Evolutionary conservation across 2,329 filamentous ascomycete species (phyloP).

Genomic region (Neurospora sp.): DNA sequence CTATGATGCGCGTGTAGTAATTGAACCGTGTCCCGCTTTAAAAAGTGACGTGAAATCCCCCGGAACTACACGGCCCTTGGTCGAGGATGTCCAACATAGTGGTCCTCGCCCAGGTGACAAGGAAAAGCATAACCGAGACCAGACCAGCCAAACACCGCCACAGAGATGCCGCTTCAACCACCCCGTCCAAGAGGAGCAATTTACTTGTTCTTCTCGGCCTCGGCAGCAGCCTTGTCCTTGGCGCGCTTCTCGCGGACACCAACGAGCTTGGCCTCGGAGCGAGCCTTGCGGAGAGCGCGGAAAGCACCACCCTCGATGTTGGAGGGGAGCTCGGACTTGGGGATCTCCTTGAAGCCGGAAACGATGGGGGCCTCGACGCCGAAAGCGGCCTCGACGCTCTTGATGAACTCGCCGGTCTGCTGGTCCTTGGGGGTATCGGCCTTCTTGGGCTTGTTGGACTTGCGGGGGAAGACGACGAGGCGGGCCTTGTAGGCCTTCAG

Average conservation of each 20-base stretch:
- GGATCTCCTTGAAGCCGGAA: conserved; percentile 61
- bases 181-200: background rate
- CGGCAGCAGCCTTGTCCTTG: conserved; percentile 78
- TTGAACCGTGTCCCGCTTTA: conserved; percentile 16
- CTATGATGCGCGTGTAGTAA: conserved; percentile 21
- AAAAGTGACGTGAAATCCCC: conserved; percentile 9
- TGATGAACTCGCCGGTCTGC: conserved; percentile 61
- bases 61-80: conserved; percentile 17
- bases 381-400: conserved; percentile 44
- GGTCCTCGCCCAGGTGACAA: conserved; percentile 18
- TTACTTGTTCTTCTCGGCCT: conserved; percentile 79
- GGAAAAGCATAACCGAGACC: conserved; percentile 20
- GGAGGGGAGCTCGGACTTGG: conserved; percentile 71
- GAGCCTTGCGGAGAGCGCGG: conserved; percentile 72
- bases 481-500: conserved; percentile 96
- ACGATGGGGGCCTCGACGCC: conserved; percentile 49
- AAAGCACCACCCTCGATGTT: conserved; percentile 74
- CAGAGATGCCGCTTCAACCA: background rate
- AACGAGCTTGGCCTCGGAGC: conserved; percentile 70
- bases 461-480: conserved; percentile 96
- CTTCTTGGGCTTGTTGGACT: conserved; percentile 86
- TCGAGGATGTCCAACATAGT: conserved; percentile 10
- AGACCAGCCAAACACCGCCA: conserved; percentile 21
- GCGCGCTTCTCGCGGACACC: conserved; percentile 90
- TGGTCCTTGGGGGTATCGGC: conserved; percentile 61